Percentiles rank a stretch among this genome's conserved stretches.
Conservation (phyloP, 2,329 filamentous ascomycete species). For the Fusarium equiseti region DNA sequence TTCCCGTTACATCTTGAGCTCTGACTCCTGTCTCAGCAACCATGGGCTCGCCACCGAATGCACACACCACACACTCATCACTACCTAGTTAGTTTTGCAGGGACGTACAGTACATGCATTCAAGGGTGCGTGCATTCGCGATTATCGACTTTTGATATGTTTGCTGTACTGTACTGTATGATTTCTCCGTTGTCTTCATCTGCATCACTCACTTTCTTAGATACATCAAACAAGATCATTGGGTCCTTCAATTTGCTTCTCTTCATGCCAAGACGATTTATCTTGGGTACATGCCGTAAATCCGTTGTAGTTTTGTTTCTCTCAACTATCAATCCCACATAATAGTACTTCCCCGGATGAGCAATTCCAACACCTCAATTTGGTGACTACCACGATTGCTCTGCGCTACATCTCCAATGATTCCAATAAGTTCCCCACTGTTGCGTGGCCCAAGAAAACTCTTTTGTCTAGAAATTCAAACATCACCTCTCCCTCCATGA, state of each 20-base stretch:
- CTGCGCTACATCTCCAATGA: constrained; percentile 31
- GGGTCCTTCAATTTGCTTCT: constrained; percentile 22
- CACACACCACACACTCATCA: background rate
- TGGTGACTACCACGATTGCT: constrained; percentile 38
- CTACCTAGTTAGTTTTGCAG: background rate
- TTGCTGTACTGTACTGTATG: constrained; percentile 3
- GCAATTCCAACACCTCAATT: constrained; percentile 25
- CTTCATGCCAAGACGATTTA: constrained; percentile 18
- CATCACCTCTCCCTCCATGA: constrained; percentile 31
- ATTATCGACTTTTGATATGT: constrained; percentile 3
- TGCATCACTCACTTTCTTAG: constrained; percentile 5
- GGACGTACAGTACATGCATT: background rate
- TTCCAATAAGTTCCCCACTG: constrained; percentile 33
- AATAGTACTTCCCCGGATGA: constrained; percentile 21
- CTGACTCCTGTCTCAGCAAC: background rate
- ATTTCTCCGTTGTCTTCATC: constrained; percentile 1
- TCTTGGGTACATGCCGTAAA: constrained; percentile 24
- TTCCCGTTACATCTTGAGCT: constrained; percentile 8
- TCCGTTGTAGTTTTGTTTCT: constrained; percentile 29
- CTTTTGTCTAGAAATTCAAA: constrained; percentile 48
- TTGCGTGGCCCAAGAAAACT: constrained; percentile 38
- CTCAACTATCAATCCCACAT: constrained; percentile 25
- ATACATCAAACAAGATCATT: background rate
- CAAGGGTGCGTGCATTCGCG: background rate
- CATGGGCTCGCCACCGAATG: background rate